Conservation (phyloP, 352 stramenopile species). For the Phytopythium mirpurense region DNA sequence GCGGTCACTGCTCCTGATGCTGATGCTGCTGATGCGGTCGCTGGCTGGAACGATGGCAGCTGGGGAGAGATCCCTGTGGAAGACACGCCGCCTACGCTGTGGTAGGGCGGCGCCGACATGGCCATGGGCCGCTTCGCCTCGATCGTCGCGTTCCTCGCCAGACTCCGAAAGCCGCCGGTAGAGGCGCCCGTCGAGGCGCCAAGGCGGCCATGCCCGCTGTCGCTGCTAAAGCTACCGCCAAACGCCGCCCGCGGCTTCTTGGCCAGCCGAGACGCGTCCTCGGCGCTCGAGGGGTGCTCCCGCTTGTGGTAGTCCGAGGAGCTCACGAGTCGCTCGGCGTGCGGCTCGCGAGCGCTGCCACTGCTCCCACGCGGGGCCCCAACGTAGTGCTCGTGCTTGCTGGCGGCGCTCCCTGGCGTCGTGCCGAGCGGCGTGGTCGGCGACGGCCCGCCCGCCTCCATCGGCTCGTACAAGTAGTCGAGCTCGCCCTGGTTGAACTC, state of each 20-base stretch:
- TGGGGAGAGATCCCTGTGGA: not conserved
- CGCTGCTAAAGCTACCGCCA: conserved; percentile 3
- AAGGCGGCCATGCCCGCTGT: conserved; percentile 11
- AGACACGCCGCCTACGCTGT: conserved; percentile 5
- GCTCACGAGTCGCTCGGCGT: conserved; percentile 35
- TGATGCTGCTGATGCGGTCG: conserved; percentile 8
- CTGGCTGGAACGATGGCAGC: not conserved
- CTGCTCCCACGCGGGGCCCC: conserved; percentile 13
- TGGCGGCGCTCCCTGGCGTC: conserved; percentile 12
- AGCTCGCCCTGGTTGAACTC: conserved; percentile 73
- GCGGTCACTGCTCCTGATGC: no score
- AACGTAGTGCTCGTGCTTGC: conserved; percentile 28
- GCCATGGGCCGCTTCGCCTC: conserved; percentile 28
- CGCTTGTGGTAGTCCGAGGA: conserved; percentile 33
- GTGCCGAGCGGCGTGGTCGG: conserved; percentile 40
- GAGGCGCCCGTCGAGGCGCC: not conserved
- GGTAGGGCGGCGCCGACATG: conserved; percentile 14
- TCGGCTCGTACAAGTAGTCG: conserved; percentile 64
- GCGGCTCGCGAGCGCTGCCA: conserved; percentile 20
- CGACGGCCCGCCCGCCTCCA: conserved; percentile 38
- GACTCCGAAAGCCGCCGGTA: conserved; percentile 24
- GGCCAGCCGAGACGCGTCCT: conserved; percentile 4
- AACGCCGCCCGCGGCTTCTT: conserved; percentile 8
- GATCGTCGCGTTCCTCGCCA: conserved; percentile 30
- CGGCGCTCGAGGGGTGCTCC: conserved; percentile 9